These are phyloP conservation scores for Plantago rigida DNA, from an alignment of 305 asterid genomes.

Conservation along the genomic window DNA sequence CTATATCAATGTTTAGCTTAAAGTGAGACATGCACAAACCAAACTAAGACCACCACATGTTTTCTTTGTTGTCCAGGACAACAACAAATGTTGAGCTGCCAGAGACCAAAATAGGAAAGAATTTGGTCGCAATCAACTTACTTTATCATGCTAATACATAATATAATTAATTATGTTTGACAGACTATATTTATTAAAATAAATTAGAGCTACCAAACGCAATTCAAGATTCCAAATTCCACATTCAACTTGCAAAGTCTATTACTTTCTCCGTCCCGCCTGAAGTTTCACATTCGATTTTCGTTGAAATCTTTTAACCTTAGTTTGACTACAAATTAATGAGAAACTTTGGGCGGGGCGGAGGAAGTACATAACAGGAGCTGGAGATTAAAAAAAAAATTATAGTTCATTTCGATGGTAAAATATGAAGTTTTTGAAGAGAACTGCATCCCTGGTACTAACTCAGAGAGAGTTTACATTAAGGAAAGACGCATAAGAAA, in stretches of 20 bases:
- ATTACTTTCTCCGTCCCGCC: no score
- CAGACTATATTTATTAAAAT: neutral
- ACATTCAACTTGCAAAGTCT: neutral
- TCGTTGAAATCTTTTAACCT: no score
- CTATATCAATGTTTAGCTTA: neutral
- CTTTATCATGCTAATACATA: no score
- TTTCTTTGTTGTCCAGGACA: neutral
- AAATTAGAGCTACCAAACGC: neutral
- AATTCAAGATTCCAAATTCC: neutral
- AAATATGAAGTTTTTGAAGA: no score
- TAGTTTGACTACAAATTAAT: no score
- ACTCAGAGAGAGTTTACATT: no score
- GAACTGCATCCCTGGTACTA: no score
- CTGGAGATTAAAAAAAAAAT: neutral
- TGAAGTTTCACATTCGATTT: no score
- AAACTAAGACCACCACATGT: neutral
- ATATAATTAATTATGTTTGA: neutral
- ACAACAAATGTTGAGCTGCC: neutral
- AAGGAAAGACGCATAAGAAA: no score
- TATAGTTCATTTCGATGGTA: neutral
- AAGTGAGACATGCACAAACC: no score
- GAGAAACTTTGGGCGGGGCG: neutral
- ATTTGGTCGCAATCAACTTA: no score
- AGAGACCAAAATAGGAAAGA: no score
- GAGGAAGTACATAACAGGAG: neutral